Evolutionary conservation across 257 asterid species (phyloP), one percentile per base, ranked within the genome.

Genomic region (Thymus mandschuricus): DNA sequence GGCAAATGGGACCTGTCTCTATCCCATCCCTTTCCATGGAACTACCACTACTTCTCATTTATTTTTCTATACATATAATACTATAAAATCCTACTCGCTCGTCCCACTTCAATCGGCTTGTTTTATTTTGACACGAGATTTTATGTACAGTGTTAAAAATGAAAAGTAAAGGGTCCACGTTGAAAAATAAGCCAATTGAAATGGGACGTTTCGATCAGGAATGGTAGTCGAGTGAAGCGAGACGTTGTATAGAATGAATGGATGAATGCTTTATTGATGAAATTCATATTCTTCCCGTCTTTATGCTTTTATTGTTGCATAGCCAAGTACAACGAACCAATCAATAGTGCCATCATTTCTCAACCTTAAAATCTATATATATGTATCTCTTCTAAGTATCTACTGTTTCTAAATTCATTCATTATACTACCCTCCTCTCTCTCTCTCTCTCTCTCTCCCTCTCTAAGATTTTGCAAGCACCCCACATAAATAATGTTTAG

Each of bases 21-120:
- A 68, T 80, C 85, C 31, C 76, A 66, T 85, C 91, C 58, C 80
- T 85, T 81, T 85, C 89, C 21, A 58, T 69, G 86, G 64, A 77
- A 76, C 81, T 74, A 59, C 83, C 81, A 79, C 78, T 69, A 66
- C 38, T 43, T 65, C 64, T 65, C 21, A 1, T 27, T 69, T 65
- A 3, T 35, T 30, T 13, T 29, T 46, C 55, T 63, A 10, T 66
- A 38, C 7, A 4, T 3, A 38, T 38, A 7, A 21, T 38, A 34
- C 4, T 34, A 1, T 33, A 34, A 34, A 34, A 34, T 34, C 1
- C 38, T 34, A 34, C 38, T 34, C 38, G 1, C 21, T 21, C 21
- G 21, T 21, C 21, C 21, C 21, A 21, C 0, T 21, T 21, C 21
- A 21, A 21, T 21, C 21, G 0, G 21, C 21, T 21, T 21, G 21